Evolutionary conservation across 805 yeast genomes (phyloP).

Genomic region (Novakomyces olei): DNA sequence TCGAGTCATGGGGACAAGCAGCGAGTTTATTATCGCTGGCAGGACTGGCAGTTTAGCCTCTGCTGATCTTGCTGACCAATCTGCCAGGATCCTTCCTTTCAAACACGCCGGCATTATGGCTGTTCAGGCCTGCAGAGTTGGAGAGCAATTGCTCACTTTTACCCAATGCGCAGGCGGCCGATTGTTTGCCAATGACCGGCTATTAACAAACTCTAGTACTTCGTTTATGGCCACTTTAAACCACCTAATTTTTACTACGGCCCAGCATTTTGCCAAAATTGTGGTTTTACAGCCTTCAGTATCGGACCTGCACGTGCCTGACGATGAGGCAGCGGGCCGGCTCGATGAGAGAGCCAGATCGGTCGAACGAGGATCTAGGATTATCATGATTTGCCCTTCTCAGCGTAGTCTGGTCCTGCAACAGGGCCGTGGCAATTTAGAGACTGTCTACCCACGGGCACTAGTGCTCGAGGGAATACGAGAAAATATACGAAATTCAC

Average conservation of each 20-base stretch:
- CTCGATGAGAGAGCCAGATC: conserved; percentile 68
- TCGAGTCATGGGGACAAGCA: no score
- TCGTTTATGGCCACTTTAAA: conserved; percentile 53
- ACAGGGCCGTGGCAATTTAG: conserved; percentile 91
- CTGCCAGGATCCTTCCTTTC: no score
- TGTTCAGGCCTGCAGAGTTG: not conserved
- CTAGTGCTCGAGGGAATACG: conserved; percentile 76
- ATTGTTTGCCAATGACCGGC: conserved; percentile 37
- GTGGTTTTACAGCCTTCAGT: conserved; percentile 31
- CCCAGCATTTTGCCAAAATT: conserved; percentile 63
- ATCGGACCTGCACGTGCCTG: conserved; percentile 15
- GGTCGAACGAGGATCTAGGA: conserved; percentile 77
- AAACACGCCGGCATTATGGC: no score
- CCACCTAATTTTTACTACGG: conserved; percentile 64
- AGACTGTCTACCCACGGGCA: conserved; percentile 80
- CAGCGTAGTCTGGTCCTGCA: conserved; percentile 65
- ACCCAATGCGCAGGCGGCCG: conserved; percentile 64
- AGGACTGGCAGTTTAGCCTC: no score
- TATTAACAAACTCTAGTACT: conserved; percentile 53
- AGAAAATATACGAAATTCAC: conserved; percentile 31
- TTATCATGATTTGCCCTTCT: conserved; percentile 63
- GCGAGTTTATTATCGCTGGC: no score
- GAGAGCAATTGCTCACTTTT: conserved; percentile 24
- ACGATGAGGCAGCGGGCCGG: conserved; percentile 12
- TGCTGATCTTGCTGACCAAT: no score